Evolutionary conservation across 1,139 yeast species (phyloP).

Genomic region (Nakaseomyces sp.): DNA sequence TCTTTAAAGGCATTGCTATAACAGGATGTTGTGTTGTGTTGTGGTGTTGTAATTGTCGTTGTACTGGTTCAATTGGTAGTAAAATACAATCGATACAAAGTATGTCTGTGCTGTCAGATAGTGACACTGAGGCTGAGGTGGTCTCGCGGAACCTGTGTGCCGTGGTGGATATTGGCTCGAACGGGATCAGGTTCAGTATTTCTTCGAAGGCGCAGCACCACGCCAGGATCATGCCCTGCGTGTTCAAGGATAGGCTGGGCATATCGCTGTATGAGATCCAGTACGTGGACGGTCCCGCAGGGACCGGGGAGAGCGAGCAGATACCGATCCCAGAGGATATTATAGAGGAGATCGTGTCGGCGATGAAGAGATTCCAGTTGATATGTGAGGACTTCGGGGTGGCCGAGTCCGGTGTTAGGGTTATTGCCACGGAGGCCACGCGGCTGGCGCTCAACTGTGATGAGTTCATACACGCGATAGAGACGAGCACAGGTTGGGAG

Average conservation of each 20-base stretch:
- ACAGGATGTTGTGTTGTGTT: too few relatives aligned
- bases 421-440: conserved; percentile 61
- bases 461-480: conserved; percentile 45
- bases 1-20: too few relatives aligned
- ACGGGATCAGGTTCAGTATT: conserved; percentile 58
- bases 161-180: conserved; percentile 63
- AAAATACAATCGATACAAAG: too few relatives aligned
- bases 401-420: conserved; percentile 44
- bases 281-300: too few relatives aligned
- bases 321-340: conserved; percentile 48
- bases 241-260: conserved; percentile 59
- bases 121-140: conserved; percentile 40
- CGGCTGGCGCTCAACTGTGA: conserved; percentile 53
- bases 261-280: conserved; percentile 57
- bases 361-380: conserved; percentile 52
- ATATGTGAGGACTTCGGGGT: conserved; percentile 65
- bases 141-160: conserved; percentile 46
- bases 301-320: conserved; percentile 34
- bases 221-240: conserved; percentile 62
- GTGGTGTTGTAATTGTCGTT: too few relatives aligned
- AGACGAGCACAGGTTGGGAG: conserved; percentile 50
- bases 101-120: conserved; percentile 31
- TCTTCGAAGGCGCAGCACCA: conserved; percentile 55
- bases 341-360: conserved; percentile 46
- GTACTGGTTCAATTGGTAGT: too few relatives aligned